A percentile compares a stretch with the other conserved stretches of the same genome.
phyloP scores from a whole-genome alignment of 345 rosid genomes.

The Pugionium cornutum region DNA sequence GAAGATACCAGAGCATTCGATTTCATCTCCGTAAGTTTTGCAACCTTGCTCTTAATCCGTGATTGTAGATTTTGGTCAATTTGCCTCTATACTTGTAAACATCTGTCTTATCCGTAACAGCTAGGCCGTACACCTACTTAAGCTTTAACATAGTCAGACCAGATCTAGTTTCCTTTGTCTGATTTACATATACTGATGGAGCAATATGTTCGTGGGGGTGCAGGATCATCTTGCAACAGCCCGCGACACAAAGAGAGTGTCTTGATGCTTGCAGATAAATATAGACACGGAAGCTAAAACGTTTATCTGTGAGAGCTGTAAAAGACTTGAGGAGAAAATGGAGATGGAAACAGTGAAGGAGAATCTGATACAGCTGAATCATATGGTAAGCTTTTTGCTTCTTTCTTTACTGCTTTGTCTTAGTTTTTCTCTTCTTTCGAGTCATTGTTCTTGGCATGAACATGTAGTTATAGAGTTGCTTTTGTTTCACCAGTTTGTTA shows the following conservation, averaged over 20 bases:
- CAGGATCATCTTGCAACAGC: constrained; percentile 84
- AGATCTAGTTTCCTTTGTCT: neutral
- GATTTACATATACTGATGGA: constrained; percentile 16
- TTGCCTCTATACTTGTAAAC: neutral
- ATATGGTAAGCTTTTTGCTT: constrained; percentile 36
- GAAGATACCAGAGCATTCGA: constrained; percentile 94
- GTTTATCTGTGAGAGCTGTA: constrained; percentile 15
- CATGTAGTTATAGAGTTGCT: constrained; percentile 34
- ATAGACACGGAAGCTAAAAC: constrained; percentile 4
- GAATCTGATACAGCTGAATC: constrained; percentile 5
- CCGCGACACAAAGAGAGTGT: constrained; percentile 72
- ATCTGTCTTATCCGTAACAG: neutral
- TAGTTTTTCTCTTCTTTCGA: constrained; percentile 16
- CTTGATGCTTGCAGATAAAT: constrained; percentile 27
- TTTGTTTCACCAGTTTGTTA: constrained; percentile 32
- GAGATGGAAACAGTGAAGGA: constrained; percentile 12
- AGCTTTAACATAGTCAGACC: constrained; percentile 13
- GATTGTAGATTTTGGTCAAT: constrained; percentile 9
- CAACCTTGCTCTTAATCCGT: constrained; percentile 23
- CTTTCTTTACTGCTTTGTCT: constrained; percentile 8
- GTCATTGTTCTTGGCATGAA: constrained; percentile 34
- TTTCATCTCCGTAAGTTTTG: constrained; percentile 82
- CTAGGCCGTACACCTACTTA: constrained; percentile 12
- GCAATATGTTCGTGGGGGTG: constrained; percentile 35
- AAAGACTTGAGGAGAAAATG: constrained; percentile 3